These are phyloP conservation scores for Aphanocladium album DNA, from an alignment of 2,329 filamentous ascomycete genomes.

Conservation along the genomic window DNA sequence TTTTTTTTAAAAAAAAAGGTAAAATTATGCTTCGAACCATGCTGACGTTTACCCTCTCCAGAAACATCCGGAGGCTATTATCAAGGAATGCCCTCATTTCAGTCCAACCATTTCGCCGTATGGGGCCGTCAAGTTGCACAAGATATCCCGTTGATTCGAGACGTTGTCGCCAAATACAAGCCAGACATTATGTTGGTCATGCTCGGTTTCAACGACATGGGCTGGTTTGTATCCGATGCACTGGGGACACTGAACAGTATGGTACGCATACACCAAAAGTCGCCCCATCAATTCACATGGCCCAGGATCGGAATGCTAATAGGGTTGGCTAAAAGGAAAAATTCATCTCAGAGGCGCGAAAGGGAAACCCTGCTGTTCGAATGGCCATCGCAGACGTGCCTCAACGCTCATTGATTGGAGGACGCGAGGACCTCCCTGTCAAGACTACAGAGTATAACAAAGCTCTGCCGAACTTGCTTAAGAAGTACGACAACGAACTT, in stretches of 20 bases:
- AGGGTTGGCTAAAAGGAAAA: not conserved
- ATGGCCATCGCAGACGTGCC: constrained; percentile 28
- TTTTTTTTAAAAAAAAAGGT: no score
- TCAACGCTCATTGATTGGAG: constrained; percentile 20
- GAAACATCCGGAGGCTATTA: constrained; percentile 1
- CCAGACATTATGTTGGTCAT: constrained; percentile 31
- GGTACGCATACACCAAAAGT: no score
- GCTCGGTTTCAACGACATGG: constrained; percentile 33
- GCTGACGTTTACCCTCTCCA: not conserved
- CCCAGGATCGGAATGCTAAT: not conserved
- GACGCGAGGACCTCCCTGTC: constrained; percentile 21
- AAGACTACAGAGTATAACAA: constrained; percentile 24
- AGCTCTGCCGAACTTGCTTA: constrained; percentile 13
- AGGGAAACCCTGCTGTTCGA: constrained; percentile 22
- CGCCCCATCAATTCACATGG: no score
- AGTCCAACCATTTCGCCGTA: constrained; percentile 26
- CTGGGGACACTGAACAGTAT: constrained; percentile 3
- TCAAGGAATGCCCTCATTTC: not conserved
- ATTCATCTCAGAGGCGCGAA: constrained; percentile 27
- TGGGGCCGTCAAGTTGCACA: constrained; percentile 31
- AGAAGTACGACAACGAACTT: constrained; percentile 20
- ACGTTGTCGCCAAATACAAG: constrained; percentile 22
- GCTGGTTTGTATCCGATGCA: constrained; percentile 21
- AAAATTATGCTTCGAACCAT: no score
- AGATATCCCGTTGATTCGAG: constrained; percentile 23